Percentiles rank a stretch among this genome's conserved stretches.
phyloP scores from a whole-genome alignment of 257 asterid species.

The Fraxinus americana region DNA sequence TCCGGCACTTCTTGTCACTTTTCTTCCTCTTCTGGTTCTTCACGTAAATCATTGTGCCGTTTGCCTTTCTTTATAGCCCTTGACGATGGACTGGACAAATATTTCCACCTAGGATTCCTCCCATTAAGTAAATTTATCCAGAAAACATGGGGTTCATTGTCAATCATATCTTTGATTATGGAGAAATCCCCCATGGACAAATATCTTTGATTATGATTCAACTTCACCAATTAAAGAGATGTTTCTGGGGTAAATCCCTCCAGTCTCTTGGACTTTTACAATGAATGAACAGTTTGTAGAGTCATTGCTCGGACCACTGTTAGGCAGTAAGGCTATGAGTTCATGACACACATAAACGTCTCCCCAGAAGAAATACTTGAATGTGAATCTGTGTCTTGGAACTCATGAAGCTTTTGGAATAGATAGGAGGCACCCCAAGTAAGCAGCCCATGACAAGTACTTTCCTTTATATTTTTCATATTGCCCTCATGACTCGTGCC shows the following conservation, averaged over 20 bases:
- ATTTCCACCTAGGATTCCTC: constrained; percentile 53
- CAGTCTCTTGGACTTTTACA: constrained; percentile 37
- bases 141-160: constrained; percentile 38
- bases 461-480: constrained; percentile 29
- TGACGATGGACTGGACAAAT: constrained; percentile 29
- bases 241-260: constrained; percentile 39
- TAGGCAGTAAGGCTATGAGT: constrained; percentile 43
- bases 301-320: constrained; percentile 18
- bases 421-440: constrained; percentile 58
- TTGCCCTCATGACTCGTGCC: constrained; percentile 44
- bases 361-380: constrained; percentile 27
- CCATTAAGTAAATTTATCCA: constrained; percentile 54
- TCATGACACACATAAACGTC: constrained; percentile 47
- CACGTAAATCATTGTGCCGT: constrained; percentile 9
- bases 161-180: constrained; percentile 31
- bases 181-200: constrained; percentile 34
- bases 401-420: constrained; percentile 45
- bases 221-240: constrained; percentile 51
- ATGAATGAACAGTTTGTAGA: constrained; percentile 22
- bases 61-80: constrained; percentile 37
- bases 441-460: constrained; percentile 47
- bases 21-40: constrained; percentile 19
- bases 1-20: constrained; percentile 27
- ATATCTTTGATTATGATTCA: too few species aligned
- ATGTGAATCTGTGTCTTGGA: constrained; percentile 24